Evolutionary conservation across 2,329 filamentous ascomycete species (phyloP), one percentile per base, ranked within the genome.

Genomic region (Ophiostoma triangulosporum): DNA sequence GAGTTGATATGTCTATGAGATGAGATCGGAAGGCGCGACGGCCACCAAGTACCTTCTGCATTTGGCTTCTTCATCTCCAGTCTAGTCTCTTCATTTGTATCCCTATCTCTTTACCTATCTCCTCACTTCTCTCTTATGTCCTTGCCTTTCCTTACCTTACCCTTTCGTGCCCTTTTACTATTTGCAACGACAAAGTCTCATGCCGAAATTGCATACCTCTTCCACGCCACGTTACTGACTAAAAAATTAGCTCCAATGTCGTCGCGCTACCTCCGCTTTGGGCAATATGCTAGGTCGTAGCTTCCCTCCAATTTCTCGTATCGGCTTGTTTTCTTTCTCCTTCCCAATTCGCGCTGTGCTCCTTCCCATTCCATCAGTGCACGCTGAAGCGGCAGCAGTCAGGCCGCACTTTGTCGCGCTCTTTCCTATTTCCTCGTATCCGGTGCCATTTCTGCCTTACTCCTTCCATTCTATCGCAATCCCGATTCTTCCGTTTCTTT

Each of bases 241-340:
- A 45, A 17, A 11, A 11, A n/a, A 17, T 22, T 45, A 27, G 24
- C 5, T 27, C 24, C 15, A 14, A 12, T 24, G 38, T 14, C 8
- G 26, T 17, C 43, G 43, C 43, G 43, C 26, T 29, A 29, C 15
- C 43, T 17, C 43, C 31, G 9, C 7, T 17, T 46, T 46, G 26
- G 43, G 43, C 24, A 46, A 17, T 17, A 5, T 46, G 43, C 43
- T 46, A 29, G 43, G 24, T 15, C 22, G 24, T 46, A 46, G 43
- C 43, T 46, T 46, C 40, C 40, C 24, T 45, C 26, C 26, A 46
- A n/a, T 46, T 31, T 46, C 43, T 46, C 43, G 43, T 46, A 46
- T 46, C 29, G 29, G 43, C 5, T 45, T 36, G 8, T 36, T 27
- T 45, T 26, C 22, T 43, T 14, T 46, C 15, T 46, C 26, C 26